A percentile compares a stretch with the other conserved stretches of the same genome.
Evolutionary conservation across 1,284 basidiomycete genomes (phyloP).

Genomic region (Tilletia indica): DNA sequence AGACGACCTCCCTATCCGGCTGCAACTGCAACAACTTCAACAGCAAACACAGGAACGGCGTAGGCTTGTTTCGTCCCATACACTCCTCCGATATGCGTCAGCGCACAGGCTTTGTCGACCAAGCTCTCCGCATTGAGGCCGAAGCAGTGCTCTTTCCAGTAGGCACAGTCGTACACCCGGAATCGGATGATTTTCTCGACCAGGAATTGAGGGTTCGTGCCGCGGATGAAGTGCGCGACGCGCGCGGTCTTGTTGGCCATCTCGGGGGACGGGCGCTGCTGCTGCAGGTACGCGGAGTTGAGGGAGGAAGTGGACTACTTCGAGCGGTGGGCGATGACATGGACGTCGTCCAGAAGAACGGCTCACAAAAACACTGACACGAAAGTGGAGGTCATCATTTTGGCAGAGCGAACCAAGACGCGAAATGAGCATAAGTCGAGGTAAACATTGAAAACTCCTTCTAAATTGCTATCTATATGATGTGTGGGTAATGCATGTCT

Average conservation of each 20-base stretch:
- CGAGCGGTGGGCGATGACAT: not conserved
- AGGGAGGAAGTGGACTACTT: not conserved
- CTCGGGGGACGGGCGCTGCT: not conserved
- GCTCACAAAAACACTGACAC: not conserved
- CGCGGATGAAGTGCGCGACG: constrained; percentile 81
- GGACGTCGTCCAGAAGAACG: constrained; percentile 1
- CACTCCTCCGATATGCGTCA: constrained; percentile 80
- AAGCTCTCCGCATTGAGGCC: constrained; percentile 73
- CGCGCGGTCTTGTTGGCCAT: constrained; percentile 83
- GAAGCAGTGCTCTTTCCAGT: constrained; percentile 78
- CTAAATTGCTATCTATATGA: too few relatives aligned
- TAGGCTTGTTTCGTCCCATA: constrained; percentile 43
- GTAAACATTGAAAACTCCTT: too few relatives aligned
- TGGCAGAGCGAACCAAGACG: too few relatives aligned
- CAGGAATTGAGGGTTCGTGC: constrained; percentile 82
- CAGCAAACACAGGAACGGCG: constrained; percentile 73
- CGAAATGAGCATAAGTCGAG: too few relatives aligned
- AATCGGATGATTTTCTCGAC: constrained; percentile 95
- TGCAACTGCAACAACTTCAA: constrained; percentile 94
- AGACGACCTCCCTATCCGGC: constrained; percentile 90
- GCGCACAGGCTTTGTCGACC: constrained; percentile 84
- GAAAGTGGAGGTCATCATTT: not conserved
- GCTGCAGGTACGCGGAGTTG: too few relatives aligned
- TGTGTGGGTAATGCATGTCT: too few relatives aligned
- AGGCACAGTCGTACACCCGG: constrained; percentile 90